These are phyloP conservation scores for Xanthoconium stramineum DNA, from an alignment of 768 basidiomycete species.

Conservation along the genomic window DNA sequence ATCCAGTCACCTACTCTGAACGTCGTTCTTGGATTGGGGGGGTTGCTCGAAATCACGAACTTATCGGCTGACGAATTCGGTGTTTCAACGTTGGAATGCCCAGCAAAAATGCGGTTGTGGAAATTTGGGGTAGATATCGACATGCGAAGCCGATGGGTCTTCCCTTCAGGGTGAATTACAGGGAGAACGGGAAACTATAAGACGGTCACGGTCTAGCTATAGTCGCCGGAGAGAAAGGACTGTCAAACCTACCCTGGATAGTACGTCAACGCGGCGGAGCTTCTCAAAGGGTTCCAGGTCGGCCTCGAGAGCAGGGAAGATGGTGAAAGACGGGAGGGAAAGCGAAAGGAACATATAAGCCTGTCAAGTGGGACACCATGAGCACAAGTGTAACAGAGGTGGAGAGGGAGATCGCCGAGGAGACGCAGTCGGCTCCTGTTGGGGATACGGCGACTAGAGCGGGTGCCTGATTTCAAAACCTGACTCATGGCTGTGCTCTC, in stretches of 20 bases:
- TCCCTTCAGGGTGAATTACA: conserved; percentile 18
- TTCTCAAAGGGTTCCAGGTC: conserved; percentile 63
- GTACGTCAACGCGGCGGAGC: conserved; percentile 44
- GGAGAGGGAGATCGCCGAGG: conserved; percentile 18
- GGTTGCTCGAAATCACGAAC: conserved; percentile 64
- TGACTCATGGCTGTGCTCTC: conserved; percentile 17
- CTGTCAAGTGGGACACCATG: conserved; percentile 32
- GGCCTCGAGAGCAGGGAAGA: conserved; percentile 55
- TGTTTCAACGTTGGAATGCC: neutral
- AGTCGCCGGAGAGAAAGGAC: neutral
- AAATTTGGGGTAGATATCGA: conserved; percentile 34
- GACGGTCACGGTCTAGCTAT: neutral
- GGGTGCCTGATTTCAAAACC: conserved; percentile 21
- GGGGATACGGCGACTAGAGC: conserved; percentile 5
- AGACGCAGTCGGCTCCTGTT: conserved; percentile 6
- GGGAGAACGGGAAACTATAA: conserved; percentile 22
- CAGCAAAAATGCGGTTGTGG: conserved; percentile 20
- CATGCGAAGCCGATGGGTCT: conserved; percentile 30
- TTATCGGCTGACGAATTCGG: conserved; percentile 24
- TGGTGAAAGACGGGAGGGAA: conserved; percentile 43
- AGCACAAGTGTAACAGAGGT: neutral
- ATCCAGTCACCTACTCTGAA: conserved; percentile 77
- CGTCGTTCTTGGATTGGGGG: conserved; percentile 64
- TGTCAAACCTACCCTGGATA: conserved; percentile 20
- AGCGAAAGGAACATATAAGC: conserved; percentile 54